Evolutionary conservation across 2,329 filamentous ascomycete species (phyloP).

Genomic region (Pseudopithomyces chartarum): DNA sequence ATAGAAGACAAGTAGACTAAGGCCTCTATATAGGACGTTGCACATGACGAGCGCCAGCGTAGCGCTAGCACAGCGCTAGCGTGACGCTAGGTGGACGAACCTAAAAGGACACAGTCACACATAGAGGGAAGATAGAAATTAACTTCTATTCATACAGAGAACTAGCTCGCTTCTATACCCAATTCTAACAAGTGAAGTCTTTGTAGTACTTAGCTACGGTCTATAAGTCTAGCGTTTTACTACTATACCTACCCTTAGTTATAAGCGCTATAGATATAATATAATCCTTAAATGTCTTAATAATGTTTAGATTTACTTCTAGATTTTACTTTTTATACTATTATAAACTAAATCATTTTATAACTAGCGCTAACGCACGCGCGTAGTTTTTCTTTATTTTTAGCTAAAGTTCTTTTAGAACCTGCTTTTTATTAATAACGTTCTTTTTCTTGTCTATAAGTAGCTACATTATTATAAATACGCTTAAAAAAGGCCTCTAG

Average conservation of each 20-base stretch:
- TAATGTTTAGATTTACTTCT: neutral
- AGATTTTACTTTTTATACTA: neutral
- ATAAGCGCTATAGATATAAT: neutral
- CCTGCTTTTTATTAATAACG: neutral
- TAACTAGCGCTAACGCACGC: neutral
- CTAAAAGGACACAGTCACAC: too few species aligned
- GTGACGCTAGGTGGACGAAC: too few species aligned
- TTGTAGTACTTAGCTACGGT: slow-evolving; percentile 17
- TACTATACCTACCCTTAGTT: slow-evolving; percentile 12
- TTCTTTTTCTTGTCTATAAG: neutral
- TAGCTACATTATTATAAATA: slow-evolving; percentile 4
- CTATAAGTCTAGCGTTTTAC: slow-evolving; percentile 12
- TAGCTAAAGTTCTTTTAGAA: neutral
- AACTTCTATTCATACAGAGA: too few species aligned
- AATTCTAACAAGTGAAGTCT: slow-evolving; percentile 15
- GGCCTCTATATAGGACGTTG: too few species aligned
- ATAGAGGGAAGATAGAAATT: too few species aligned
- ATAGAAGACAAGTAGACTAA: too few species aligned
- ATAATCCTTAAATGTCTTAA: neutral
- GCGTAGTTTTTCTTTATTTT: neutral
- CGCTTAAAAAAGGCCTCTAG: too few species aligned
- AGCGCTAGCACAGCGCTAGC: too few species aligned
- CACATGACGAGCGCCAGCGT: too few species aligned
- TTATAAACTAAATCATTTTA: neutral
- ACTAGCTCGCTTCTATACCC: slow-evolving; percentile 8